Base-by-base conservation (phyloP, 441 rosid species). In the Croton laevigatus region DNA sequence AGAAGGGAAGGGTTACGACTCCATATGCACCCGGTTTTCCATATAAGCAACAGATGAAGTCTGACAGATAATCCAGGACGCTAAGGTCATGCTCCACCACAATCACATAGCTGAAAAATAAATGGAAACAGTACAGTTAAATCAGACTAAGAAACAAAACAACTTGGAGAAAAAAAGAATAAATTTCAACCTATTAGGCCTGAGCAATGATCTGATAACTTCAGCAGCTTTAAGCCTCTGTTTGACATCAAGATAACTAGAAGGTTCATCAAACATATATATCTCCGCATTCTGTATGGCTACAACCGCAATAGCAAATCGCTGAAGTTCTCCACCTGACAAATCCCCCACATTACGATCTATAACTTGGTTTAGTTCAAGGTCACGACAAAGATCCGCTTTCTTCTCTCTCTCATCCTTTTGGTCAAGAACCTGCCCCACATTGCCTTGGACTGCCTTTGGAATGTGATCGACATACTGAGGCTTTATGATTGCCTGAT, bases 41-140 rank as follows among this genome's bases (percentile, higher is more conserved):
- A 76, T 95, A 92, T 65, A 95, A 78, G 84, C 96, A 92, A 83
- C 99, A 92, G 75, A 95, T 91, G 83, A 92, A 92, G 81, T 92
- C 99, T 23, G 98, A 95, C 71, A 95, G 80, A 80, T 95, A 92
- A 78, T 95, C 99, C 42, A 92, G 87, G 77, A 95, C 98, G 44
- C 99, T 92, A 63, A 95, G 97, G 73, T 95, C 99, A 75, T 95
- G 99, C 93, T 92, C 98, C 78, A 95, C 99, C 62, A 95, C 98
- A 73, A 92, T 95, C 53, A 95, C 98, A 72, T 88, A 95, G 87
- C 97, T 92, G 98, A 71, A 75, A 80, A 48, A 68, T 70, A 71
- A 20, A 27, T 49, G 44, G 3, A 60, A 60, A 40, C 48, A 55
- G 19, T 54, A 42, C 38, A 38, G 62, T 72, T 52, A 71, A 40